These are phyloP conservation scores for Zopfia rhizophila DNA, from an alignment of 2,329 filamentous ascomycete species.

Conservation along the genomic window DNA sequence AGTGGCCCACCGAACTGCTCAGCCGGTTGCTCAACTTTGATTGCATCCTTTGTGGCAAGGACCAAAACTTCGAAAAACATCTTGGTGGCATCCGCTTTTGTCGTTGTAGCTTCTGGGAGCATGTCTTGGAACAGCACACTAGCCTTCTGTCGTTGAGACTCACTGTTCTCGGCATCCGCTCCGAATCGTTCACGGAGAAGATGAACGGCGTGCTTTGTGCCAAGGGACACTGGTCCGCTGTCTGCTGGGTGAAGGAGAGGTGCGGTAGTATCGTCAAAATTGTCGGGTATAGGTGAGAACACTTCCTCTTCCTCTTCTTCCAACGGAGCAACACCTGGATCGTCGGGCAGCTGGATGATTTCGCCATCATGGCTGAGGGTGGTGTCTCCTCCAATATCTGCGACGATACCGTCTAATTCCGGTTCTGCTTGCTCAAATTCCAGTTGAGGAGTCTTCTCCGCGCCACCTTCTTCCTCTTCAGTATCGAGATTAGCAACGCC, in stretches of 20 bases:
- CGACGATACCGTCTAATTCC: conserved; percentile 55
- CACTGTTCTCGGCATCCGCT: conserved; percentile 71
- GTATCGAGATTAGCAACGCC: conserved; percentile 82
- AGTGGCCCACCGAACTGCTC: conserved; percentile 80
- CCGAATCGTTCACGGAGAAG: conserved; percentile 91
- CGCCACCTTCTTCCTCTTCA: conserved; percentile 61
- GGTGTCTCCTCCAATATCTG: conserved; percentile 54
- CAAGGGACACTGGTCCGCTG: conserved; percentile 85
- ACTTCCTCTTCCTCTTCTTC: conserved; percentile 49
- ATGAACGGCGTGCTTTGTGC: conserved; percentile 95
- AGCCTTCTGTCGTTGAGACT: conserved; percentile 76
- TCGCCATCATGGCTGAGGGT: conserved; percentile 38
- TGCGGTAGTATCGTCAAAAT: conserved; percentile 81
- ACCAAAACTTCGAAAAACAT: conserved; percentile 99
- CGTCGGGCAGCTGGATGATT: conserved; percentile 40
- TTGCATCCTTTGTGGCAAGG: conserved; percentile 94
- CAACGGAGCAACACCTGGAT: conserved; percentile 30
- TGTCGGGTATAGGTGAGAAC: conserved; percentile 57
- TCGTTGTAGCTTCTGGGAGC: conserved; percentile 82
- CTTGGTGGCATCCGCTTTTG: conserved; percentile 92
- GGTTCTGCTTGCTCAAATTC: conserved; percentile 64
- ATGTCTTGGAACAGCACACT: conserved; percentile 91
- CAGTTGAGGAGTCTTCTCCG: conserved; percentile 74
- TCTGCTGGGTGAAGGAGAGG: conserved; percentile 83
- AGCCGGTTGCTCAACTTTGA: conserved; percentile 90